Percentiles rank a stretch among this genome's conserved stretches.
phyloP scores from a whole-genome alignment of 148 eudicot species.

The Linanthus parryae region DNA sequence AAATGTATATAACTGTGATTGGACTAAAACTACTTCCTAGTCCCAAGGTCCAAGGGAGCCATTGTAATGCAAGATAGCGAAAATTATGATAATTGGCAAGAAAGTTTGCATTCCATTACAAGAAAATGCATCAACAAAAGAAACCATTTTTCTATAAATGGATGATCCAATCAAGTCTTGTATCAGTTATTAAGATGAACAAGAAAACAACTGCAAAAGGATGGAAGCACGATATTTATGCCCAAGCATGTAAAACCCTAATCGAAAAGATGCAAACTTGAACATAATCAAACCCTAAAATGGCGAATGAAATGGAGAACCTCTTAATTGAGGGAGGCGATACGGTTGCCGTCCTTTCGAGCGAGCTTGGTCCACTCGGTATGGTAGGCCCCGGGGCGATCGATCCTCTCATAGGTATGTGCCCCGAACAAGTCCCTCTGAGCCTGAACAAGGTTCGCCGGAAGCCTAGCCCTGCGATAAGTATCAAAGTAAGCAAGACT shows the following conservation, averaged over 20 bases:
- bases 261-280: no score
- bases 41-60: no score
- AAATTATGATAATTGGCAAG: no score
- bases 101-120: neutral
- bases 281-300: no score
- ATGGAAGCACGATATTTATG: no score
- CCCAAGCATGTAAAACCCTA: no score
- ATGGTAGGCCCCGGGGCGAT: constrained; percentile 61
- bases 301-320: neutral
- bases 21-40: no score
- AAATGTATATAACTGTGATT: no score
- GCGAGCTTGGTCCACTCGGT: constrained; percentile 95
- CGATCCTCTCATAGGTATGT: constrained; percentile 86
- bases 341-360: constrained; percentile 27
- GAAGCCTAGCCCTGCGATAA: constrained; percentile 69
- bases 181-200: no score
- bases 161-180: neutral
- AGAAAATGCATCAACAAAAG: neutral
- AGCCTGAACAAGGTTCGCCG: constrained; percentile 90
- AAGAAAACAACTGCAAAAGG: no score
- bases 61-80: no score
- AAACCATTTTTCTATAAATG: neutral
- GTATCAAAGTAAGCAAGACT: constrained; percentile 75
- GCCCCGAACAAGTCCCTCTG: constrained; percentile 93
- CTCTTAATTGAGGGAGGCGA: constrained; percentile 24